A percentile compares a stretch with the other conserved stretches of the same genome.
Evolutionary conservation across 2,329 filamentous ascomycete species (phyloP).

Genomic region (Nemania sp.): DNA sequence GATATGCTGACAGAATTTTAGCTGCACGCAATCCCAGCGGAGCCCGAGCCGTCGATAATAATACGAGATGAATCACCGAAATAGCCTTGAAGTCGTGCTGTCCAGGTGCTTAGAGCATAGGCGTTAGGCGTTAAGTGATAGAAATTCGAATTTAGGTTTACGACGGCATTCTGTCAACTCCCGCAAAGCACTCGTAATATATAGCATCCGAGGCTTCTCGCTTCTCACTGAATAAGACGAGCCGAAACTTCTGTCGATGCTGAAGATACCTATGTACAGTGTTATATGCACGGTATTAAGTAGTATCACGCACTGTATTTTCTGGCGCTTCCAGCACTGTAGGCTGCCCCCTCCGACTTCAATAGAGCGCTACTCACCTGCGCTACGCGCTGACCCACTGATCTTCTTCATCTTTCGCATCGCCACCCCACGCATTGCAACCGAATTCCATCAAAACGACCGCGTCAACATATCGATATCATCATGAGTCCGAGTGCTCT

Average conservation of each 20-base stretch:
- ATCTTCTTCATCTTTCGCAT: not conserved
- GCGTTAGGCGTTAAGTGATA: not conserved
- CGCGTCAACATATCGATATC: constrained; percentile 35
- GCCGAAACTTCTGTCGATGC: not conserved
- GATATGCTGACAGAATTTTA: constrained; percentile 27
- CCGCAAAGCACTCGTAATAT: not conserved
- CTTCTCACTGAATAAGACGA: not conserved
- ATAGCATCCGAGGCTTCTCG: not conserved
- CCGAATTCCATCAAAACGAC: constrained; percentile 43
- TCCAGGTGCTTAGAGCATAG: not conserved
- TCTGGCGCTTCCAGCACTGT: not conserved
- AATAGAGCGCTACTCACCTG: constrained; percentile 3
- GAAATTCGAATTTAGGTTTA: not conserved
- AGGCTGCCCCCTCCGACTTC: constrained; percentile 13
- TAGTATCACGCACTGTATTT: not conserved
- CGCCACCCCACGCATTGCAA: constrained; percentile 9
- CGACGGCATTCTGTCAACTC: not conserved
- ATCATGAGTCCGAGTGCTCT: constrained; percentile 59
- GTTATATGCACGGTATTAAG: not conserved
- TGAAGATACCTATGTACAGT: not conserved
- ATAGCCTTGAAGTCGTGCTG: not conserved
- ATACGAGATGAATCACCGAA: constrained; percentile 11
- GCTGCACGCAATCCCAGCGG: constrained; percentile 42
- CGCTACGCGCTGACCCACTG: not conserved
- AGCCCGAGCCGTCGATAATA: constrained; percentile 11